Percentiles rank a stretch among this genome's conserved stretches.
These are phyloP conservation scores for Coemansia sp. DNA, from an alignment of 192 early-diverging fungal species.

Conservation along the genomic window DNA sequence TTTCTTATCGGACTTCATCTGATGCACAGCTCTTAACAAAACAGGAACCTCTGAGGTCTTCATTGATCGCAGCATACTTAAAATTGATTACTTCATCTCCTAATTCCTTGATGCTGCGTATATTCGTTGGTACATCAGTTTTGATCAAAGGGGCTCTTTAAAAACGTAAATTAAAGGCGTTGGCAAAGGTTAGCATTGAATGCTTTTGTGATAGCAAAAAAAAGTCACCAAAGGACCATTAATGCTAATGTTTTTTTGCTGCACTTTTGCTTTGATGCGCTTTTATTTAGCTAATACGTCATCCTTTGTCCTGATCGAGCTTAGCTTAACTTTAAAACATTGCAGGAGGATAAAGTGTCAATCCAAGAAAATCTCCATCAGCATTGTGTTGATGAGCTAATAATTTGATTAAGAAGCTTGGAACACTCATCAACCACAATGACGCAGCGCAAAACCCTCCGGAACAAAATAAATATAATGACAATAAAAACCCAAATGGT, in stretches of 20 bases:
- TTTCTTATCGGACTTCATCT: not conserved
- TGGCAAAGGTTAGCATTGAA: not conserved
- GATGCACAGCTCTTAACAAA: not conserved
- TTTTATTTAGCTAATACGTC: too few species aligned
- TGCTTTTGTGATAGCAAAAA: not conserved
- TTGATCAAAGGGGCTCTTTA: not conserved
- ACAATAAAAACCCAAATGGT: not conserved
- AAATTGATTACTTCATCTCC: not conserved
- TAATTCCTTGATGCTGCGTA: not conserved
- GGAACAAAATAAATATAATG: not conserved
- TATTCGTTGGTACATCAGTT: not conserved
- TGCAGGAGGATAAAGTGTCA: too few species aligned
- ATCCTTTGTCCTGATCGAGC: too few species aligned
- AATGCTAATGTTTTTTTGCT: too few species aligned
- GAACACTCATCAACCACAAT: not conserved
- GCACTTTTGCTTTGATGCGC: too few species aligned
- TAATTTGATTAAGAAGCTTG: not conserved
- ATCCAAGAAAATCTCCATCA: too few species aligned
- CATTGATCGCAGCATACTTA: not conserved
- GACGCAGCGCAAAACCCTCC: not conserved
- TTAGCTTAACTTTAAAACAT: too few species aligned
- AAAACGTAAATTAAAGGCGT: not conserved
- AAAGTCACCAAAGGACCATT: too few species aligned
- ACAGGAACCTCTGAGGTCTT: not conserved
- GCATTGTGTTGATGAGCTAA: too few species aligned